Evolutionary conservation across 805 yeast genomes (phyloP).

Genomic region (Blastobotrys americana): DNA sequence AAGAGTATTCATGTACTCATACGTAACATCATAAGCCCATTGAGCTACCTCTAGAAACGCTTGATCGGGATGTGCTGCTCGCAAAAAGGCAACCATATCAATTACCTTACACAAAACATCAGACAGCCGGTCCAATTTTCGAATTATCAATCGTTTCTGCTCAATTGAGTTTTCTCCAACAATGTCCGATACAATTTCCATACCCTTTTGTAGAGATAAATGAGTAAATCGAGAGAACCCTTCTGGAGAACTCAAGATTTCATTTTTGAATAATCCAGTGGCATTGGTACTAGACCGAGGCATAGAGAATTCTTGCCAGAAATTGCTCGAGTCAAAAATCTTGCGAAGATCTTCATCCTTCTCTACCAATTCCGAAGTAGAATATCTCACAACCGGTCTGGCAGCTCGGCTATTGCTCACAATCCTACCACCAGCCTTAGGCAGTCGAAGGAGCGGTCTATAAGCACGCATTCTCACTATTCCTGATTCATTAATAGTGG

Average conservation of each 20-base stretch:
- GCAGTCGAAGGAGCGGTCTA: too few species aligned
- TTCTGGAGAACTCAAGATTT: conserved; percentile 56
- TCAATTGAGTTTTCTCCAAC: conserved; percentile 31
- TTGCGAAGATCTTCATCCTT: conserved; percentile 10
- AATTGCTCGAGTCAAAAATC: conserved; percentile 9
- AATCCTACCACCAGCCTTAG: too few species aligned
- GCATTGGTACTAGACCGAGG: background rate
- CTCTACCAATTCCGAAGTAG: background rate
- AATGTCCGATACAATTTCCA: conserved; percentile 52
- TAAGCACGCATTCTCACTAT: background rate
- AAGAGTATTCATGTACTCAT: conserved; percentile 85
- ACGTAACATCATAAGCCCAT: conserved; percentile 77
- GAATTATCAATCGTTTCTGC: conserved; percentile 46
- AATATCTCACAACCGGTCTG: background rate
- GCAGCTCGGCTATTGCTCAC: background rate
- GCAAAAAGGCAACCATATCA: conserved; percentile 85
- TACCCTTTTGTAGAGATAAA: conserved; percentile 59
- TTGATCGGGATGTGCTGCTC: conserved; percentile 78
- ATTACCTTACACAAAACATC: conserved; percentile 88
- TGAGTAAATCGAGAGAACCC: conserved; percentile 65
- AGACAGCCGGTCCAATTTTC: conserved; percentile 72
- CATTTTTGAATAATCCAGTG: conserved; percentile 71
- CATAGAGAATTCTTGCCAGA: conserved; percentile 9
- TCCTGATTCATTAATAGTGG: too few species aligned
- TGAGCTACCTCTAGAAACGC: conserved; percentile 75